Base-by-base conservation (phyloP, 495 filamentous ascomycete genomes). In the Cercophora sp. region DNA sequence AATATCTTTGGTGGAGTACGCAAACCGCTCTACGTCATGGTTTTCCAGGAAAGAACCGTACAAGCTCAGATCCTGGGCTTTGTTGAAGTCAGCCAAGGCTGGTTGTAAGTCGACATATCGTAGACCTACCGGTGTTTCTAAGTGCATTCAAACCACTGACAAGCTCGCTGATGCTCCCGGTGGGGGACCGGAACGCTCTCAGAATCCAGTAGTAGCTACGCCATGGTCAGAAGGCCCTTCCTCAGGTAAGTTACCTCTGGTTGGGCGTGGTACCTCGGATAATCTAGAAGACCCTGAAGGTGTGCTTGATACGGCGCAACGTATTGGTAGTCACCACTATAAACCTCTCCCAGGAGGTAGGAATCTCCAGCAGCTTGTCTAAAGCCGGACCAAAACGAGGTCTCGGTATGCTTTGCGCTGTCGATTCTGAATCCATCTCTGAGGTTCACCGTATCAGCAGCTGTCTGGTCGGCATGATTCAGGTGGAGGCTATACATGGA, bases 21-120 rank as follows among this genome's bases (percentile, higher is more conserved):
- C 68, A 64, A 88, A 89, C 3, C 87, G 79, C 2, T 79, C 70
- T 16, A 82, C 77, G 64, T 94, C 88, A 59, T 94, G 89, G 60
- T 94, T 94, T 58, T 92, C 88, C 11, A 84, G 52, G 67, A 94
- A 94, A 3, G 75, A 84, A 26, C 87, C 87, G 5, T 88, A 74
- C 0, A 89, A 70, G 5, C 79, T 84, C 1, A 78, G 73, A 54
- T 89, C 86, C 8, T 63, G 52, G 62, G 84, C 88, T 35, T n/a
- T n/a, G n/a, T n/a, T n/a, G n/a, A n/a, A n/a, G n/a, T n/a, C n/a
- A n/a, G n/a, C n/a, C n/a, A n/a, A n/a, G n/a, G n/a, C n/a, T n/a
- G n/a, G n/a, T n/a, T n/a, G n/a, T n/a, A n/a, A n/a, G n/a, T n/a
- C n/a, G n/a, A n/a, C n/a, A n/a, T n/a, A n/a, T n/a, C n/a, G n/a